phyloP scores from a whole-genome alignment of 2,329 filamentous ascomycete species.

The Orbilia blumenaviensis region DNA sequence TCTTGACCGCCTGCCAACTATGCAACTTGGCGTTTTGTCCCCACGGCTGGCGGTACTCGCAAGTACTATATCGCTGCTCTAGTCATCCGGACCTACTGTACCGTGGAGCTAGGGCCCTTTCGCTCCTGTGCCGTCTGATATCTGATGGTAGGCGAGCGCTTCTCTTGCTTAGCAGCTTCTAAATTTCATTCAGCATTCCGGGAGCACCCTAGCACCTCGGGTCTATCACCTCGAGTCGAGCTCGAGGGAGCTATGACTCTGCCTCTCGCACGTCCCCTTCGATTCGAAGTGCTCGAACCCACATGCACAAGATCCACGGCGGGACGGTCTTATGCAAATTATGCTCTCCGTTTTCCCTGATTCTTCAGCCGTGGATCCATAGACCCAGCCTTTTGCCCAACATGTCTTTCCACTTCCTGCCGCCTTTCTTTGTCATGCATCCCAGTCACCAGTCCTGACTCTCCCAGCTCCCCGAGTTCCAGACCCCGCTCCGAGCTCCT shows the following conservation, averaged over 20 bases:
- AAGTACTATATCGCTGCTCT: background rate
- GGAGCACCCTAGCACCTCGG: slow-evolving; percentile 1
- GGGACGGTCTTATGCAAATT: slow-evolving; percentile 36
- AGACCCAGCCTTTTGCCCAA: slow-evolving; percentile 16
- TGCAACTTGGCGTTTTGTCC: slow-evolving; percentile 11
- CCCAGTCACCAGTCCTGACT: slow-evolving; percentile 6
- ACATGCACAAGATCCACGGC: slow-evolving; percentile 40
- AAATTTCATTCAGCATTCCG: background rate
- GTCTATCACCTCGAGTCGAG: slow-evolving; percentile 40
- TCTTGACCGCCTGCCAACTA: background rate
- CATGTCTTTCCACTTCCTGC: slow-evolving; percentile 21
- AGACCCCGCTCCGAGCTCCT: slow-evolving; percentile 16
- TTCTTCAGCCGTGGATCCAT: slow-evolving; percentile 27
- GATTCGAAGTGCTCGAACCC: slow-evolving; percentile 44
- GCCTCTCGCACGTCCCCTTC: slow-evolving; percentile 12
- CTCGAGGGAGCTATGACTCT: background rate
- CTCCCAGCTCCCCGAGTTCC: slow-evolving; percentile 15
- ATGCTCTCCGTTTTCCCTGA: slow-evolving; percentile 13
- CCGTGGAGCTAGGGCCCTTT: slow-evolving; percentile 6
- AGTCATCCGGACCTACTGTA: slow-evolving; percentile 8
- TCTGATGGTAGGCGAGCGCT: slow-evolving; percentile 14
- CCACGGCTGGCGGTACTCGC: slow-evolving; percentile 10
- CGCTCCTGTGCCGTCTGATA: background rate
- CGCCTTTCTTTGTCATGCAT: slow-evolving; percentile 13
- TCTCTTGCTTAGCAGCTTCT: background rate